Percentiles rank a stretch among this genome's conserved stretches.
Evolutionary conservation across 2,329 filamentous ascomycete species (phyloP).

Genomic region (Mycocentrospora acerina): DNA sequence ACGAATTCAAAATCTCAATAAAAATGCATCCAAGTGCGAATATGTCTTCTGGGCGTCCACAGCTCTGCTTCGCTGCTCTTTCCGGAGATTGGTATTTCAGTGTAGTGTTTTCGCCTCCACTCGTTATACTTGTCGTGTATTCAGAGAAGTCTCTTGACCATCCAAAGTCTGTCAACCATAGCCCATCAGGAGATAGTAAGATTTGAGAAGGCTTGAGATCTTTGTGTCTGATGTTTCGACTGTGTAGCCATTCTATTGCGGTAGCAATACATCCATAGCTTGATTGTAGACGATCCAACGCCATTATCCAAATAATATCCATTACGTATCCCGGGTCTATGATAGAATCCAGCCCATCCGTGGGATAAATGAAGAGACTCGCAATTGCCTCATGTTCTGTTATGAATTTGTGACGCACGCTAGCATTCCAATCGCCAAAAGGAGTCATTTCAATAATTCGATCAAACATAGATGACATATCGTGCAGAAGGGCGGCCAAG

Average conservation of each 20-base stretch:
- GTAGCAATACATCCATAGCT: conserved; percentile 17
- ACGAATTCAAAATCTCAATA: conserved; percentile 16
- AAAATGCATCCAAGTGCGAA: conserved; percentile 25
- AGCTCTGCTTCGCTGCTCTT: conserved; percentile 11
- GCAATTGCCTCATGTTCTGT: too few species aligned
- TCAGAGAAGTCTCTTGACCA: conserved; percentile 22
- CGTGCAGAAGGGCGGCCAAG: conserved; percentile 9
- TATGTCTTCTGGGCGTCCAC: conserved; percentile 20
- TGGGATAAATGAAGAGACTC: too few species aligned
- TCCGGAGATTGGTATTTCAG: conserved; percentile 28
- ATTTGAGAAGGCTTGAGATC: conserved; percentile 26
- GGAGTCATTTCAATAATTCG: too few species aligned
- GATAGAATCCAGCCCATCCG: too few species aligned
- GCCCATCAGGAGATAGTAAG: conserved; percentile 10
- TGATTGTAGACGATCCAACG: conserved; percentile 1
- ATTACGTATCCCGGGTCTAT: too few species aligned
- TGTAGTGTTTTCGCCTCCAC: conserved; percentile 20
- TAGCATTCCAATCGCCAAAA: too few species aligned
- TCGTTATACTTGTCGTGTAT: conserved; percentile 16
- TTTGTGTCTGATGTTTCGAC: conserved; percentile 21
- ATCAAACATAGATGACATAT: background rate
- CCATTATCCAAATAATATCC: too few species aligned
- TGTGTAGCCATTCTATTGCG: conserved; percentile 23
- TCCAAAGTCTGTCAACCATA: conserved; percentile 28
- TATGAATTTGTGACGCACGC: too few species aligned